These are phyloP conservation scores for Purpureocillium takamizusanense DNA, from an alignment of 2,329 filamentous ascomycete genomes.

Conservation along the genomic window DNA sequence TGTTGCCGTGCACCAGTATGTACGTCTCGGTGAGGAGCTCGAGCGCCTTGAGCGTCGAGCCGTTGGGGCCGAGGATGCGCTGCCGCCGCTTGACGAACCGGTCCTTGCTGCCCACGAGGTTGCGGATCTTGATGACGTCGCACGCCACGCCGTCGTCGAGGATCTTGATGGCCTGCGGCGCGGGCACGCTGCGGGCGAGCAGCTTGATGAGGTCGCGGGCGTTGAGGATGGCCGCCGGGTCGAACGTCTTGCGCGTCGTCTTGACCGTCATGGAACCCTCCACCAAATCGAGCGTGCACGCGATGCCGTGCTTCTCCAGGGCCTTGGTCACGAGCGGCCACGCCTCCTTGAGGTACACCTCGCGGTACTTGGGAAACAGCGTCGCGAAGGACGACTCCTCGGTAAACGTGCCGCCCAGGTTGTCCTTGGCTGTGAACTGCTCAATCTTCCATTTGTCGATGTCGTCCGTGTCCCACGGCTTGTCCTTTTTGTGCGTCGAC, in stretches of 20 bases:
- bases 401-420: constrained; percentile 73
- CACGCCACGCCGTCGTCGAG: constrained; percentile 85
- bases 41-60: constrained; percentile 86
- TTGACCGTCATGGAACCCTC: constrained; percentile 96
- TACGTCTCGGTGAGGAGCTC: constrained; percentile 88
- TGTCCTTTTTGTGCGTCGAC: constrained; percentile 80
- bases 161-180: constrained; percentile 88
- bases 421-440: constrained; percentile 77
- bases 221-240: constrained; percentile 88
- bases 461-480: constrained; percentile 93
- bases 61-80: constrained; percentile 82
- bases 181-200: constrained; percentile 81
- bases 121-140: constrained; percentile 94
- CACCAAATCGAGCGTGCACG: constrained; percentile 86
- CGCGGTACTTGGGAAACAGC: constrained; percentile 92
- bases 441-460: constrained; percentile 97
- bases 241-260: constrained; percentile 84
- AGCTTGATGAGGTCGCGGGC: constrained; percentile 92
- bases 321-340: constrained; percentile 87
- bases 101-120: constrained; percentile 85
- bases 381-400: constrained; percentile 88
- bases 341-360: constrained; percentile 83
- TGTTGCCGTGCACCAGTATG: constrained; percentile 93
- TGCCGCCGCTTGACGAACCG: constrained; percentile 92
- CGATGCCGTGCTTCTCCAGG: constrained; percentile 80